Percentiles rank a stretch among this genome's conserved stretches.
phyloP scores from a whole-genome alignment of 257 asterid genomes.

The Orobanche coerulescens region DNA sequence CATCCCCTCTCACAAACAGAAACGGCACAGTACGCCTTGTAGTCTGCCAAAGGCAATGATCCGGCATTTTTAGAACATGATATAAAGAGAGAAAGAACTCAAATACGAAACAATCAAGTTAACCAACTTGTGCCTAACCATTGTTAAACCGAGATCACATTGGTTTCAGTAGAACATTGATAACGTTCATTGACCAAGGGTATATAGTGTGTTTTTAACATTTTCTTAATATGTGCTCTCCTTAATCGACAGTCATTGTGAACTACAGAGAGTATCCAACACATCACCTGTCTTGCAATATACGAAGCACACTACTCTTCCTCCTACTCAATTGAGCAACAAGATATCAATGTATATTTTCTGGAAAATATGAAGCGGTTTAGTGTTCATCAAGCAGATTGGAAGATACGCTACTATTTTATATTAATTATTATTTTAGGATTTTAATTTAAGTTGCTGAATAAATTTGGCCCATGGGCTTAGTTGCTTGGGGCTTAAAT shows the following conservation, averaged over 20 bases:
- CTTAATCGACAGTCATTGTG: no score
- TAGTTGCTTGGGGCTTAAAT: no score
- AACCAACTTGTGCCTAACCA: not conserved
- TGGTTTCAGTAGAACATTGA: not conserved
- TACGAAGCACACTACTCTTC: not conserved
- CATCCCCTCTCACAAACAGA: slow-evolving; percentile 94
- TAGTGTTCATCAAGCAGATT: not conserved
- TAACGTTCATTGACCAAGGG: not conserved
- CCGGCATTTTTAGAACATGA: not conserved
- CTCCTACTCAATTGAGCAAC: not conserved
- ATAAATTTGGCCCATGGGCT: no score
- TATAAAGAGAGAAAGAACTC: not conserved
- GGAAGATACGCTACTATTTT: no score
- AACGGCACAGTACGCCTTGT: slow-evolving; percentile 72
- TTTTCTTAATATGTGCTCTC: no score
- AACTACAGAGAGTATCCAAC: no score
- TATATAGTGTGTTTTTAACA: no score
- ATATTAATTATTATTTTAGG: no score
- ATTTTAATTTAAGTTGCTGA: no score
- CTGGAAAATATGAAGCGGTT: not conserved
- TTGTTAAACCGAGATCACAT: not conserved
- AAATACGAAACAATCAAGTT: not conserved
- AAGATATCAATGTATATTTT: not conserved
- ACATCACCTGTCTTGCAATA: not conserved
- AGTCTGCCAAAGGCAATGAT: slow-evolving; percentile 39